Percentiles rank a stretch among this genome's conserved stretches.
These are phyloP conservation scores for Lactarius vividus DNA, from an alignment of 768 basidiomycete genomes.

Conservation along the genomic window DNA sequence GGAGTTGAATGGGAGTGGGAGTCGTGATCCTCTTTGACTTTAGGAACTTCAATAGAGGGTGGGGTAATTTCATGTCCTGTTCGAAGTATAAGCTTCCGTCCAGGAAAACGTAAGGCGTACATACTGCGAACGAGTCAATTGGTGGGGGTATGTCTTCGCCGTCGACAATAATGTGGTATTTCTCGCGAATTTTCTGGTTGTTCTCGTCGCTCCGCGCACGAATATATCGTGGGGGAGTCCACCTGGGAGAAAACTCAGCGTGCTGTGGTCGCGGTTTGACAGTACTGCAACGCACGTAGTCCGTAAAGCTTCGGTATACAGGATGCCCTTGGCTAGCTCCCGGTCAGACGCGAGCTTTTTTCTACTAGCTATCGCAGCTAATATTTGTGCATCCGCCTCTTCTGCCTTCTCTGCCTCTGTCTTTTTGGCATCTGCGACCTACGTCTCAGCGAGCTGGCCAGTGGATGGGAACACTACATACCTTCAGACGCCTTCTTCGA, in stretches of 20 bases:
- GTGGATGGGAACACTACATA: slow-evolving; percentile 33
- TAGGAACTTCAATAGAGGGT: slow-evolving; percentile 76
- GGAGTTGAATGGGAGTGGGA: slow-evolving; percentile 96
- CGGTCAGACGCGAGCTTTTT: slow-evolving; percentile 89
- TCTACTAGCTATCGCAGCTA: slow-evolving; percentile 88
- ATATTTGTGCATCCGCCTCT: slow-evolving; percentile 86
- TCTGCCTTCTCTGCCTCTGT: slow-evolving; percentile 80
- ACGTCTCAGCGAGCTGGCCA: slow-evolving; percentile 2
- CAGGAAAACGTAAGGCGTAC: slow-evolving; percentile 26
- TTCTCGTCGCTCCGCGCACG: slow-evolving; percentile 67
- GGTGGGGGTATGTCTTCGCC: slow-evolving; percentile 93
- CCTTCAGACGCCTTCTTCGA: slow-evolving; percentile 78
- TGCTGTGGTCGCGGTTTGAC: not conserved
- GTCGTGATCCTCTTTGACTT: slow-evolving; percentile 78
- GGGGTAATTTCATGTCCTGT: slow-evolving; percentile 99
- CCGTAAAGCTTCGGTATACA: slow-evolving; percentile 82
- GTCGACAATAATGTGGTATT: slow-evolving; percentile 92
- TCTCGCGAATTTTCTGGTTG: slow-evolving; percentile 74
- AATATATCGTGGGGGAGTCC: slow-evolving; percentile 85
- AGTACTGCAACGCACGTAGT: slow-evolving; percentile 59
- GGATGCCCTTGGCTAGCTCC: slow-evolving; percentile 90
- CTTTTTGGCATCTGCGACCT: slow-evolving; percentile 72
- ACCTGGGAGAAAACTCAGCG: slow-evolving; percentile 48
- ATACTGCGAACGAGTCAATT: slow-evolving; percentile 81
- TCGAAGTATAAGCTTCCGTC: slow-evolving; percentile 8